Percentiles rank a stretch among this genome's conserved stretches.
These are phyloP conservation scores for Triangularia setosa DNA, from an alignment of 2,329 filamentous ascomycete species.

Conservation along the genomic window DNA sequence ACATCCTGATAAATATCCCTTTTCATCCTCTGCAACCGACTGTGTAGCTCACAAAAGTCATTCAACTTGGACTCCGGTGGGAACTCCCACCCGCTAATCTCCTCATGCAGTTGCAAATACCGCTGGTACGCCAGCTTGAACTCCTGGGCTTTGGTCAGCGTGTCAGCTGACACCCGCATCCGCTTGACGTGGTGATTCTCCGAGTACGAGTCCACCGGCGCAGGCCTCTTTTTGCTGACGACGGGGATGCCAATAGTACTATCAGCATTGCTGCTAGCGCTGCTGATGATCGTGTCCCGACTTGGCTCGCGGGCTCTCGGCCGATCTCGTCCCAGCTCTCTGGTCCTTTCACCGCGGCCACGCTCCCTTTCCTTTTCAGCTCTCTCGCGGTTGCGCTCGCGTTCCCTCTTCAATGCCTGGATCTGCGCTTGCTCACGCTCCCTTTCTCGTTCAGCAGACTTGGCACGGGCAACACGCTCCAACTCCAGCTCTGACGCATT, in stretches of 20 bases:
- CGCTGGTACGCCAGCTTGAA: constrained; percentile 56
- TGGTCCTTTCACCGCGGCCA: constrained; percentile 15
- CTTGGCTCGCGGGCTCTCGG: constrained; percentile 21
- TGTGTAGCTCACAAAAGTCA: constrained; percentile 51
- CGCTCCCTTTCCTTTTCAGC: constrained; percentile 21
- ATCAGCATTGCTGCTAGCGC: constrained; percentile 28
- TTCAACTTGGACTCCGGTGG: constrained; percentile 50
- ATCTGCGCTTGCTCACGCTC: constrained; percentile 29
- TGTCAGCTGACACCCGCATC: constrained; percentile 41
- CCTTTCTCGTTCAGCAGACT: constrained; percentile 21
- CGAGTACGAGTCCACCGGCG: constrained; percentile 21
- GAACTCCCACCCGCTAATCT: constrained; percentile 48
- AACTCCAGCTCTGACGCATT: constrained; percentile 61
- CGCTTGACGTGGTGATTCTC: constrained; percentile 36
- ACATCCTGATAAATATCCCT: constrained; percentile 50
- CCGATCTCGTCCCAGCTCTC: neutral
- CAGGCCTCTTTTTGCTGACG: constrained; percentile 21
- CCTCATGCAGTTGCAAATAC: constrained; percentile 54
- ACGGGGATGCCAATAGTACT: constrained; percentile 8
- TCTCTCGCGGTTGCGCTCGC: constrained; percentile 21
- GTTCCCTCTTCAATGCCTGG: constrained; percentile 24
- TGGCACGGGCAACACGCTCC: constrained; percentile 32
- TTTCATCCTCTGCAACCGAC: constrained; percentile 54
- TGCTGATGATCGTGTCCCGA: constrained; percentile 26
- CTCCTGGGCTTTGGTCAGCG: constrained; percentile 49